Base-by-base conservation (phyloP, 164 flowering plant genomes). In the Magnolia kwangsiensis region DNA sequence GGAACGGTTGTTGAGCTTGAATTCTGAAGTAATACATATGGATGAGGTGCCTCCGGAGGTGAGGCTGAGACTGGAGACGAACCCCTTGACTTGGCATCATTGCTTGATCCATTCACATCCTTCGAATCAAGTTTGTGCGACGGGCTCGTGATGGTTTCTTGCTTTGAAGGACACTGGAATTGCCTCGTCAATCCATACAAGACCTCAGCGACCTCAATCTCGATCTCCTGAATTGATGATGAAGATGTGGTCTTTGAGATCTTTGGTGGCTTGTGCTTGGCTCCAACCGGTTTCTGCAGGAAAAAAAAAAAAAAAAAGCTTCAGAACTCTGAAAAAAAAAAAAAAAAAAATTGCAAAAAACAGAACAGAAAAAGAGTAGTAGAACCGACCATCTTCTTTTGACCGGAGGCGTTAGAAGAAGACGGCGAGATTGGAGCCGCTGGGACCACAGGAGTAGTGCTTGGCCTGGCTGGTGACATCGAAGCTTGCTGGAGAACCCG, bases 151-250 rank as follows among this genome's bases (percentile, higher is more conserved):
- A 61, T 8, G n/a, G 45, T 51, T 73, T 93, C 97, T 70, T 80
- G 91, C 84, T 87, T 92, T 0, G 92, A 69, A 23, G 96, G 87
- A 9, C 81, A 85, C 70, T 89, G 94, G 8, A 95, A 86, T 78
- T 91, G 97, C 79, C 89, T 90, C 92, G 81, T 87, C 88, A 96
- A 80, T 51, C 97, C 99, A 74, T 88, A 93, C 75, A 96, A 79
- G 9, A 94, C 98, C 85, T 96, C 97, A 0, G 99, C 99, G n/a
- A 96, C 90, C 83, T 96, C 98, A 63, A 96, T 88, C 87, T 96
- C 99, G 50, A 96, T 91, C 78, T 94, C 99, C n/a, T 92, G 97
- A 23, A 66, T 49, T 88, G 96, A 78, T 1, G 91, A 80, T 0
- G 97, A 86, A 0, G 94, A 73, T 0, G 89, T 61, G 13, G 11